phyloP scores from a whole-genome alignment of 2,329 filamentous ascomycete genomes.

The Fusarium chuoi region DNA sequence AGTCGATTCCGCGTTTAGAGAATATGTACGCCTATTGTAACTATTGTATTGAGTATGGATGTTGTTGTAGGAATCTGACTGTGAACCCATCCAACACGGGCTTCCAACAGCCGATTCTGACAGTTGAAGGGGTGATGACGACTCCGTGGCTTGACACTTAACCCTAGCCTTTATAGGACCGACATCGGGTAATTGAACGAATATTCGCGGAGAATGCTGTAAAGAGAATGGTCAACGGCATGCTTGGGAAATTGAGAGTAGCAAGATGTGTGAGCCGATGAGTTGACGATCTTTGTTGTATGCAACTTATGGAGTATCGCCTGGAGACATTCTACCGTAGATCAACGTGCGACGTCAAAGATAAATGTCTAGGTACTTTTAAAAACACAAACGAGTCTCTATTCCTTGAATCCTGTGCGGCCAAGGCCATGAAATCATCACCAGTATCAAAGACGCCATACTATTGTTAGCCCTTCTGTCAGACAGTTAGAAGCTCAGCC shows the following conservation, averaged over 20 bases:
- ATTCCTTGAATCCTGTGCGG: background rate
- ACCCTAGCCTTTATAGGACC: slow-evolving; percentile 4
- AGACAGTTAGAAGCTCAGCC: background rate
- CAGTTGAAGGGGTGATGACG: slow-evolving; percentile 16
- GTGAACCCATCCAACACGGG: background rate
- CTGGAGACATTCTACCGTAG: background rate
- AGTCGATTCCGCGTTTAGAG: background rate
- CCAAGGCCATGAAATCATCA: background rate
- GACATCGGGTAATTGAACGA: slow-evolving; percentile 3
- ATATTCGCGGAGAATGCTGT: slow-evolving; percentile 5
- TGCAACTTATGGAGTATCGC: background rate
- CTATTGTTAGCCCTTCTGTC: background rate
- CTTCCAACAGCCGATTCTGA: background rate
- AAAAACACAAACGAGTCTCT: background rate
- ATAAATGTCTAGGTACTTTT: background rate
- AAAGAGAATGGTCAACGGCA: background rate
- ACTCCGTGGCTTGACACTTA: slow-evolving; percentile 4
- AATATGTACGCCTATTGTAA: background rate
- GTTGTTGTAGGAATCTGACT: background rate
- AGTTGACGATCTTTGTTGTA: background rate
- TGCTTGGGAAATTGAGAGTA: background rate
- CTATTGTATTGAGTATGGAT: background rate
- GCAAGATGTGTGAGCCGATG: background rate
- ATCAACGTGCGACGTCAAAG: background rate
- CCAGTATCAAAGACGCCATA: slow-evolving; percentile 3